Evolutionary conservation across 1,139 yeast genomes (phyloP).

Genomic region (Kodamaea ohmeri): DNA sequence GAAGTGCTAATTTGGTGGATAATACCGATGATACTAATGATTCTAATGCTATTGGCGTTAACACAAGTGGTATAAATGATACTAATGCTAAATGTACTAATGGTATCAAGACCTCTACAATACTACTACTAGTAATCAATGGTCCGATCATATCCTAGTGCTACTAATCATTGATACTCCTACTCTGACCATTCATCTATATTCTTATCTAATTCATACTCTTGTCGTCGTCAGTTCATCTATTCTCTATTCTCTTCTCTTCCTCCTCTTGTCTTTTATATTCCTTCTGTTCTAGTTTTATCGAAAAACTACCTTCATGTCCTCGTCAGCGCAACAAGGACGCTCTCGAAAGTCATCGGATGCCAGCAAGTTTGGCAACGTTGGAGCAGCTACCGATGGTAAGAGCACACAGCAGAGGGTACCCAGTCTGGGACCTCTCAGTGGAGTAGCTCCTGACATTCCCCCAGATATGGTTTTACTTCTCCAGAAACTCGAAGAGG

Average conservation of each 20-base stretch:
- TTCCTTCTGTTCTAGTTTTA: too few relatives aligned
- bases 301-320: constrained; percentile 2
- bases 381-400: not conserved
- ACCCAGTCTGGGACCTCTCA: constrained; percentile 8
- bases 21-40: too few relatives aligned
- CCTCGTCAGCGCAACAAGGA: constrained; percentile 11
- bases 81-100: too few relatives aligned
- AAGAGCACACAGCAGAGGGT: constrained; percentile 10
- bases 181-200: too few relatives aligned
- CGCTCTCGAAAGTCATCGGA: constrained; percentile 17
- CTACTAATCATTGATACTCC: too few relatives aligned
- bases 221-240: not conserved
- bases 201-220: not conserved
- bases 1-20: too few relatives aligned
- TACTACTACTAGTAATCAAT: too few relatives aligned
- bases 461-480: constrained; percentile 49
- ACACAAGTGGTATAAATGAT: too few relatives aligned
- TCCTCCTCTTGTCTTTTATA: too few relatives aligned
- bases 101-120: too few relatives aligned
- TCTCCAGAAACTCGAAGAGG: constrained; percentile 44
- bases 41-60: too few relatives aligned
- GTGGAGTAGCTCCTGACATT: constrained; percentile 30
- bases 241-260: not conserved
- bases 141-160: too few relatives aligned
- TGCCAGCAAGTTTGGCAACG: constrained; percentile 11